phyloP scores from a whole-genome alignment of 306 rosid genomes.

The Fragaria iinumae region DNA sequence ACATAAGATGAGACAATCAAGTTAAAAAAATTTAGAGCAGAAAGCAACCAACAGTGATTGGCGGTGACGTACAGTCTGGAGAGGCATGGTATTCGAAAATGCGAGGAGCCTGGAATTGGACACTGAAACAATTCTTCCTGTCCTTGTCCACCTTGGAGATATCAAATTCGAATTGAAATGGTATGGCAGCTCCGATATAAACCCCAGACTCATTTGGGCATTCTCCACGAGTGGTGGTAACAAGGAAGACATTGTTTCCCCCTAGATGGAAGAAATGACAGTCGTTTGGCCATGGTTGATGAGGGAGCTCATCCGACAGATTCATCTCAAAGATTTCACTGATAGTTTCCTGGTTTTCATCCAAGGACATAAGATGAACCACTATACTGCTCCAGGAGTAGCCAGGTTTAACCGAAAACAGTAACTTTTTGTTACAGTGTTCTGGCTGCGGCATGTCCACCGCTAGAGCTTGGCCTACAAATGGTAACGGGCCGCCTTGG shows the following conservation, averaged over 20 bases:
- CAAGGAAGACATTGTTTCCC: neutral
- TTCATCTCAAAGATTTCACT: neutral
- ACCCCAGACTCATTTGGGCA: too few relatives aligned
- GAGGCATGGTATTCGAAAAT: neutral
- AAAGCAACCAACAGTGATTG: too few relatives aligned
- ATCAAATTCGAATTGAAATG: neutral
- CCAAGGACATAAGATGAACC: neutral
- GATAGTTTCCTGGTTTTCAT: neutral
- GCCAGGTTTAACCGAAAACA: neutral
- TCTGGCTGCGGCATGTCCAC: neutral
- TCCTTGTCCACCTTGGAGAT: neutral
- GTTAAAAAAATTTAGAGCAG: too few relatives aligned
- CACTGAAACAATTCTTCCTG: neutral
- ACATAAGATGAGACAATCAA: too few relatives aligned
- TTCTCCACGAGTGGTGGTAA: neutral
- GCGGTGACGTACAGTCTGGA: neutral
- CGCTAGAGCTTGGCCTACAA: neutral
- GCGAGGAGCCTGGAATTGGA: neutral
- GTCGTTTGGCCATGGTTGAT: neutral
- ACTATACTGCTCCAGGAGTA: neutral
- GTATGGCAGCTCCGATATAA: neutral
- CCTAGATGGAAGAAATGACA: constrained; percentile 2
- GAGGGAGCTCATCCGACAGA: neutral
- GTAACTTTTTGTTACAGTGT: neutral
- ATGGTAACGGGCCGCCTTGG: neutral